These are phyloP conservation scores for Eimeria necatrix DNA, from an alignment of 169 alveolate species.

Conservation along the genomic window DNA sequence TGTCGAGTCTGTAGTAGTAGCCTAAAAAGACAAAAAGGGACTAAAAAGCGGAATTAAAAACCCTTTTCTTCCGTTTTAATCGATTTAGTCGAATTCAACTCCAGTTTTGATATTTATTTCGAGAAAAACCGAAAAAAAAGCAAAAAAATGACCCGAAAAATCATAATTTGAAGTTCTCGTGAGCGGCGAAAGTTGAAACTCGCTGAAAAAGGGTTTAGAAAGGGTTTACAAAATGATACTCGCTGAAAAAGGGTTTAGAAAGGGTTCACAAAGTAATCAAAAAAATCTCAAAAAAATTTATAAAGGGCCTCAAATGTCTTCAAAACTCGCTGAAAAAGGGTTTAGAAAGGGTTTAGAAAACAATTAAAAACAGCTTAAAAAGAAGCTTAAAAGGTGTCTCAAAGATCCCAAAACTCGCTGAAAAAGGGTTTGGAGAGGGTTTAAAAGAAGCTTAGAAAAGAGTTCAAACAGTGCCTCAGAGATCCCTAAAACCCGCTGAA, in stretches of 20 bases:
- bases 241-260: not conserved
- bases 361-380: no score
- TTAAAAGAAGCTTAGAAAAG: not conserved
- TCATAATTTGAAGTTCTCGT: not conserved
- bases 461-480: not conserved
- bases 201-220: not conserved
- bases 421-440: not conserved
- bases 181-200: no score
- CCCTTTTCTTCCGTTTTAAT: no score
- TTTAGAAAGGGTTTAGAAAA: not conserved
- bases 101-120: no score
- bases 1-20: constrained; percentile 75
- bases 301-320: not conserved
- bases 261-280: not conserved
- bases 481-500: no score
- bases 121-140: no score
- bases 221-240: no score
- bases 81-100: no score
- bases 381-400: not conserved
- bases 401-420: not conserved
- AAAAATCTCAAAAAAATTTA: not conserved
- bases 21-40: constrained; percentile 36
- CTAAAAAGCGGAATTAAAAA: not conserved
- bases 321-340: not conserved
- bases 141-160: not conserved